Percentiles rank a stretch among this genome's conserved stretches.
phyloP scores from a whole-genome alignment of 2,329 filamentous ascomycete genomes.

The Aulographum hederae region DNA sequence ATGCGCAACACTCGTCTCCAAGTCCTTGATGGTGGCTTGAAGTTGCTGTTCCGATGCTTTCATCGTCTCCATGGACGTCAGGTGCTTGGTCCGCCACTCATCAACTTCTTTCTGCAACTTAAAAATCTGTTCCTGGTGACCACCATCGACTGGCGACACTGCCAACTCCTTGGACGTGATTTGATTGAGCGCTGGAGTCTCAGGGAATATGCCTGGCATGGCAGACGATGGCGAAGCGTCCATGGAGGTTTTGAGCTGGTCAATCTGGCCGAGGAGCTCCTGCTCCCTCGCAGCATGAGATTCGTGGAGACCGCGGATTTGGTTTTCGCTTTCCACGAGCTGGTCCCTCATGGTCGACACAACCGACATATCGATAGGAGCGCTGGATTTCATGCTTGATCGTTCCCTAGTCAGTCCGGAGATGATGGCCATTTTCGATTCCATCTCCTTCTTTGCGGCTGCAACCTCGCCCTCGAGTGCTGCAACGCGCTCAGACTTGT shows the following conservation, averaged over 20 bases:
- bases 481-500: conserved; percentile 74
- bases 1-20: conserved; percentile 41
- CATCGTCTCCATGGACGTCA: conserved; percentile 50
- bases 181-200: conserved; percentile 14
- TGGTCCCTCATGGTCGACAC: conserved; percentile 77
- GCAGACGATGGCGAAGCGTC: conserved; percentile 5
- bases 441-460: conserved; percentile 84
- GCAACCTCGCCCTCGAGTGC: conserved; percentile 73
- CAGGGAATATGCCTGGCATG: conserved; percentile 20
- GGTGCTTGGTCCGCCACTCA: conserved; percentile 61
- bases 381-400: conserved; percentile 64
- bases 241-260: conserved; percentile 35
- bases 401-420: conserved; percentile 83
- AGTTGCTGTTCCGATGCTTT: conserved; percentile 56
- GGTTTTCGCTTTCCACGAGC: conserved; percentile 65
- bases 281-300: conserved; percentile 56
- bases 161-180: conserved; percentile 11
- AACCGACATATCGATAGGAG: conserved; percentile 79
- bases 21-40: conserved; percentile 49
- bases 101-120: conserved; percentile 54
- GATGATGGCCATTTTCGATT: conserved; percentile 90
- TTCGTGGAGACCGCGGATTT: conserved; percentile 57
- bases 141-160: conserved; percentile 5
- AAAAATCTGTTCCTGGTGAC: conserved; percentile 39
- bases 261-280: conserved; percentile 54